Conservation (phyloP, 2,329 filamentous ascomycete genomes). For the Ascochyta koolunga region DNA sequence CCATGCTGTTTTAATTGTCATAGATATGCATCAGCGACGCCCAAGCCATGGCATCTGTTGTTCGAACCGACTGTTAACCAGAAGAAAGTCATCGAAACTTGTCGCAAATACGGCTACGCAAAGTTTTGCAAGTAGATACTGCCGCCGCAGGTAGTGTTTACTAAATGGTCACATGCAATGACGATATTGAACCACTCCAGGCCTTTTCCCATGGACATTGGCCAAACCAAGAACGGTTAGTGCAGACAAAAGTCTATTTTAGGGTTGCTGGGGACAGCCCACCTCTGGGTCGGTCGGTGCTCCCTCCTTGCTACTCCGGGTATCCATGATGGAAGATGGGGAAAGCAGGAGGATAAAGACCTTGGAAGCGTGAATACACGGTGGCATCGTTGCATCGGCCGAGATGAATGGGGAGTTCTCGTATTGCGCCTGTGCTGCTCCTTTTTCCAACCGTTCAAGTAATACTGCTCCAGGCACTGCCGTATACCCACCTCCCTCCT, state of each 20-base stretch:
- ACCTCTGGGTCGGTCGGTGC: too few relatives aligned
- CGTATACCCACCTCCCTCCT: not conserved
- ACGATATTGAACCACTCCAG: conserved; percentile 1
- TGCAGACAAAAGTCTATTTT: not conserved
- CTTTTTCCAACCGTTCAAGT: not conserved
- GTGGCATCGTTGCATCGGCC: not conserved
- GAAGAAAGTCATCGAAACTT: not conserved
- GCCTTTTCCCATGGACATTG: not conserved
- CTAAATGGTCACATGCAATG: not conserved
- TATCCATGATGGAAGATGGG: not conserved
- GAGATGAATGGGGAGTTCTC: not conserved
- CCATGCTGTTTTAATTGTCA: not conserved
- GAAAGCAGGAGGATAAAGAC: not conserved
- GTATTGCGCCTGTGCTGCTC: not conserved
- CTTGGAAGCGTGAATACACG: not conserved
- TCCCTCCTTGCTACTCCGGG: not conserved
- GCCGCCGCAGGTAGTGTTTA: not conserved
- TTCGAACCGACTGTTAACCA: not conserved
- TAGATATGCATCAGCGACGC: not conserved
- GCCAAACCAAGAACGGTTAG: not conserved
- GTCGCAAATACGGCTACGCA: not conserved
- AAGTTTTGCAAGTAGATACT: not conserved
- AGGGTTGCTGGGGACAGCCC: not conserved
- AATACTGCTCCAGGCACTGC: not conserved
- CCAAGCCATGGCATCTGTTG: not conserved